Evolutionary conservation across 2,329 filamentous ascomycete genomes (phyloP).

Genomic region (Thermothelomyces thermophilus): DNA sequence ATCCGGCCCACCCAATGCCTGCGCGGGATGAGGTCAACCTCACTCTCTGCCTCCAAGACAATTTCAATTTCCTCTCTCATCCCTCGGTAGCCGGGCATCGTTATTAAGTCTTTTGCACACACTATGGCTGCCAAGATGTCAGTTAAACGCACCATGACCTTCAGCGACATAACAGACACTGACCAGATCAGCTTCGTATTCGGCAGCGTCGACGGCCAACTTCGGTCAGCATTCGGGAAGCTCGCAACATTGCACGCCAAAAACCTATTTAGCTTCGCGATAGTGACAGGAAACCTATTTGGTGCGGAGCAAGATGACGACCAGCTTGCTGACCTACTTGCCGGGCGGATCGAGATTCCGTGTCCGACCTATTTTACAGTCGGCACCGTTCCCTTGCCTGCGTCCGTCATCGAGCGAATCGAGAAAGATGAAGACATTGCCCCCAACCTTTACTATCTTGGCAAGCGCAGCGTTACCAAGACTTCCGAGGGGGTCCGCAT

Average conservation of each 20-base stretch:
- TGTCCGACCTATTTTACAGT: conserved; percentile 89
- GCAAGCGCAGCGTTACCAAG: conserved; percentile 79
- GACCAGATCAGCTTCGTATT: conserved; percentile 60
- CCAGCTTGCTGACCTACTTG: conserved; percentile 56
- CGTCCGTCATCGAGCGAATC: conserved; percentile 63
- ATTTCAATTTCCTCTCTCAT: not conserved
- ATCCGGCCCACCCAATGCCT: not conserved
- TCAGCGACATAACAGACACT: conserved; percentile 17
- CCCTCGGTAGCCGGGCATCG: not conserved
- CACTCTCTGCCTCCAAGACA: not conserved
- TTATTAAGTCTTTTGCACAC: not conserved
- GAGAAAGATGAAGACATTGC: conserved; percentile 70
- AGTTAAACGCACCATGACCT: conserved; percentile 15
- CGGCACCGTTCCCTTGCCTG: conserved; percentile 65
- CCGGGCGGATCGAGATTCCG: conserved; percentile 66
- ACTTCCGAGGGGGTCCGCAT: conserved; percentile 86
- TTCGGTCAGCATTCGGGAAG: conserved; percentile 72
- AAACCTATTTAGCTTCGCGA: conserved; percentile 79
- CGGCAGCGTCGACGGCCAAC: conserved; percentile 73
- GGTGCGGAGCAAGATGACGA: conserved; percentile 52
- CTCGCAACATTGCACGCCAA: conserved; percentile 74
- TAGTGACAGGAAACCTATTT: conserved; percentile 82
- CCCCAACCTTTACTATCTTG: conserved; percentile 84
- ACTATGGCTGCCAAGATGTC: conserved; percentile 25
- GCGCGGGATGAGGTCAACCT: not conserved